phyloP scores from a whole-genome alignment of 768 basidiomycete species.

The Suillus tomentosus region DNA sequence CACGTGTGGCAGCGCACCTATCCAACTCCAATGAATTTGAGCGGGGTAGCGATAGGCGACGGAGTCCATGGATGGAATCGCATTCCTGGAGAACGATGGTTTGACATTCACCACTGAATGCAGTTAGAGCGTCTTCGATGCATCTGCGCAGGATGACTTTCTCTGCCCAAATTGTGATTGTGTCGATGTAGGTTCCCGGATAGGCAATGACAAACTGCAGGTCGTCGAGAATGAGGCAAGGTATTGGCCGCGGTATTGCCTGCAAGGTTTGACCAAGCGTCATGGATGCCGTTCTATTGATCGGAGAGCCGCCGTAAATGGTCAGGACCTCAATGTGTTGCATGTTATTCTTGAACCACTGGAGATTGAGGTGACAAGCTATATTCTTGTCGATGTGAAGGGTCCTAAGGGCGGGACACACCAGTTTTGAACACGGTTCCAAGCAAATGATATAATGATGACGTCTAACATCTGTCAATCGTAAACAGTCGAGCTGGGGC shows the following conservation, averaged over 20 bases:
- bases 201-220: neutral
- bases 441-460: accelerated
- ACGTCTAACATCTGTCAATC: neutral
- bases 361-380: neutral
- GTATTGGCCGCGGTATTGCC: neutral
- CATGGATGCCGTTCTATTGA: neutral
- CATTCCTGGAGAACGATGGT: neutral
- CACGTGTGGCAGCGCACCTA: neutral
- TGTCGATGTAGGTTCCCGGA: accelerated
- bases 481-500: neutral
- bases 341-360: neutral
- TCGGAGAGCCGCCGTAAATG: neutral
- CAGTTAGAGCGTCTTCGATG: neutral
- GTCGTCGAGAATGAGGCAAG: slow-evolving; percentile 1
- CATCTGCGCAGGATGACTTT: neutral
- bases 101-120: neutral
- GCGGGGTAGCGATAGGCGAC: neutral
- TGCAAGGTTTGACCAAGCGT: neutral
- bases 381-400: neutral
- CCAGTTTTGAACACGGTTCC: neutral
- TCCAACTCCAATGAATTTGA: slow-evolving; percentile 3
- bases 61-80: neutral
- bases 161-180: neutral
- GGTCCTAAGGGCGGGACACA: neutral
- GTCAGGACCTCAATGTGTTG: neutral